Evolutionary conservation across 78 protist species (phyloP), one percentile per base, ranked within the genome.

Genomic region (Neovahlkampfia damariscottae): DNA sequence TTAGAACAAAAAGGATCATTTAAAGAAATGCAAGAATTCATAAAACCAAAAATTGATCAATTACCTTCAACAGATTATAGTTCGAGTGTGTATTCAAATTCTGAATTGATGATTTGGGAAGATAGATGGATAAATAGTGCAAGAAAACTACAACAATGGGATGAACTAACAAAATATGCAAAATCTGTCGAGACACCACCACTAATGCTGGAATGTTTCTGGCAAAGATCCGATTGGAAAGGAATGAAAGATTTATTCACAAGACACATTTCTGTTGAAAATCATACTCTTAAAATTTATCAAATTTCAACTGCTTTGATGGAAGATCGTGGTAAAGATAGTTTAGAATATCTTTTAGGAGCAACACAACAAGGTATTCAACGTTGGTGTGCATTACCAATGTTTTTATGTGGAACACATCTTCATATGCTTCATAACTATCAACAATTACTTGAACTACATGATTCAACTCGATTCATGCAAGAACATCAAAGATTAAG

Each of bases 291-390:
- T 19, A 19, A 19, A 19, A 69, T 69, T 19, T 69, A 30, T 28
- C 72, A 69, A 69, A 69, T 69, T n/a, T 31, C 68, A n/a, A 69
- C 19, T 30, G 19, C 72, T 19, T 30, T 69, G 68, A 69, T 69
- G 19, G 72, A 69, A n/a, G 19, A 19, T 19, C 19, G 72, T 19
- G 10, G 19, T 19, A 19, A 19, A 19, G 72, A 69, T 10, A 28
- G 68, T 10, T 10, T 19, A 19, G 19, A 30, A 28, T 19, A 69
- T 69, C 19, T n/a, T 19, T 19, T 31, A 30, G 68, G 19, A 19
- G 72, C 72, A 69, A 19, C 19, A 31, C 19, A 19, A 10, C 19
- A 31, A 10, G 72, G 68, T 10, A n/a, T 69, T 69, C 72, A 69
- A 19, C 19, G 72, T 30, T 69, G 72, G 72, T 19, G 67, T 19